Evolutionary conservation across 2,329 filamentous ascomycete genomes (phyloP).

Genomic region (Hymenoscyphus repandus): DNA sequence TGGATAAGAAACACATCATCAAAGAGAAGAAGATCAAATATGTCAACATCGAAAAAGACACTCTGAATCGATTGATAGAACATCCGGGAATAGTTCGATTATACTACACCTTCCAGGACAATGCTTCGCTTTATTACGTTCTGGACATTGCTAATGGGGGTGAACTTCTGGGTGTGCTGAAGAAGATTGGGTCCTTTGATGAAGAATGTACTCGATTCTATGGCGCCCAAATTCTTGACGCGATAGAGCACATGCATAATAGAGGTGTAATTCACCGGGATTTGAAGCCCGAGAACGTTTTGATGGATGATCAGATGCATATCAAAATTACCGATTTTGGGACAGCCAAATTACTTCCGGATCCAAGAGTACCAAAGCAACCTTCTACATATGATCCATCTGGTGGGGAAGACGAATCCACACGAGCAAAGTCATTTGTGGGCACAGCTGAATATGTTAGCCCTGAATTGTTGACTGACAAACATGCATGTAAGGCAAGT

Average conservation of each 20-base stretch:
- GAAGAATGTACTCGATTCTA: conserved; percentile 93
- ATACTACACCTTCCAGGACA: conserved; percentile 98
- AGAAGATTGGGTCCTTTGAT: conserved; percentile 92
- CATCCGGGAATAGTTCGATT: conserved; percentile 94
- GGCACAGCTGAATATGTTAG: conserved; percentile 98
- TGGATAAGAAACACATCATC: conserved; percentile 98
- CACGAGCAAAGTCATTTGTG: conserved; percentile 87
- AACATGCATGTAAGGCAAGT: conserved; percentile 95
- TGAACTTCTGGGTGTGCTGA: conserved; percentile 85
- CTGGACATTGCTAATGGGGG: conserved; percentile 89
- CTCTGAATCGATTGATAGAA: conserved; percentile 89
- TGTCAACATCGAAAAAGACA: conserved; percentile 99
- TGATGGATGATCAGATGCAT: conserved; percentile 93
- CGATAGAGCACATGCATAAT: conserved; percentile 97
- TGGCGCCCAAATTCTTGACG: conserved; percentile 89
- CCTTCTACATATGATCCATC: conserved; percentile 33
- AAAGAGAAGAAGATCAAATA: conserved; percentile 99
- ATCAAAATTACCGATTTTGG: conserved; percentile 99
- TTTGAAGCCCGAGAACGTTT: conserved; percentile 92
- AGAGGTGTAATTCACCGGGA: conserved; percentile 95
- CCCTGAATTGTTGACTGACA: conserved; percentile 91
- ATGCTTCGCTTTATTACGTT: conserved; percentile 93
- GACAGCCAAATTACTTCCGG: conserved; percentile 86
- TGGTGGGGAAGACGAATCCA: conserved; percentile 49
- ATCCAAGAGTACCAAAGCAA: conserved; percentile 37